Evolutionary conservation across 495 filamentous ascomycete species (phyloP).

Genomic region (Wilcoxina mikolae): DNA sequence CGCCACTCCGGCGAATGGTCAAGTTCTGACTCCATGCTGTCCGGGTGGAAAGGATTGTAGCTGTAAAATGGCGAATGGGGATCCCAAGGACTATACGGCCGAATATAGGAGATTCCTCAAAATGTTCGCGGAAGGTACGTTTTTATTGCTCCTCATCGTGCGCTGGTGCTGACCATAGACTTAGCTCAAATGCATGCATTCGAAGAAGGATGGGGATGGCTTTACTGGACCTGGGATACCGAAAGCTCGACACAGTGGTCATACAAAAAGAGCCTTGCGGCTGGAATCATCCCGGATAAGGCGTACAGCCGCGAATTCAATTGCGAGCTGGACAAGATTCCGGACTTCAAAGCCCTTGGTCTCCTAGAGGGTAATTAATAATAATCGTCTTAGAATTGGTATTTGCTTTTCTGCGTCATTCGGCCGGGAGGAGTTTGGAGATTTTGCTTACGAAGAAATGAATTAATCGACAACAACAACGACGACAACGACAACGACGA

Average conservation of each 20-base stretch:
- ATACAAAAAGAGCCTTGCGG: slow-evolving; percentile 69
- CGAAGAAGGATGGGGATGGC: slow-evolving; percentile 87
- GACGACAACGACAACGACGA: too few relatives aligned
- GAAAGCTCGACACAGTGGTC: slow-evolving; percentile 82
- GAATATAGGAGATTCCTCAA: slow-evolving; percentile 73
- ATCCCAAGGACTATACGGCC: slow-evolving; percentile 47
- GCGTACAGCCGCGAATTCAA: slow-evolving; percentile 63
- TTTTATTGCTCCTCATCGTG: neutral
- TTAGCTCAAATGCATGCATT: slow-evolving; percentile 81
- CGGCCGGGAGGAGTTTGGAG: neutral
- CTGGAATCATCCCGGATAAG: slow-evolving; percentile 67
- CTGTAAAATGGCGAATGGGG: slow-evolving; percentile 63
- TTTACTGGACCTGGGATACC: slow-evolving; percentile 92
- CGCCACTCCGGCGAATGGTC: slow-evolving; percentile 40
- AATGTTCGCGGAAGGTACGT: slow-evolving; percentile 59
- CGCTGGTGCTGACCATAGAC: neutral
- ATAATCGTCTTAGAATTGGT: neutral
- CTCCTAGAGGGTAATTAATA: slow-evolving; percentile 55
- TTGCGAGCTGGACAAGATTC: slow-evolving; percentile 49
- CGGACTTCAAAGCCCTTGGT: slow-evolving; percentile 47
- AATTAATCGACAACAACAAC: too few relatives aligned
- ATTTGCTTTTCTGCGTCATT: neutral
- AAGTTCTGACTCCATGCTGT: slow-evolving; percentile 50
- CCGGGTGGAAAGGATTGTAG: slow-evolving; percentile 49
- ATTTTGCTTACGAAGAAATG: too few relatives aligned